Conservation (phyloP, 495 filamentous ascomycete species). For the Tuber calosporum region DNA sequence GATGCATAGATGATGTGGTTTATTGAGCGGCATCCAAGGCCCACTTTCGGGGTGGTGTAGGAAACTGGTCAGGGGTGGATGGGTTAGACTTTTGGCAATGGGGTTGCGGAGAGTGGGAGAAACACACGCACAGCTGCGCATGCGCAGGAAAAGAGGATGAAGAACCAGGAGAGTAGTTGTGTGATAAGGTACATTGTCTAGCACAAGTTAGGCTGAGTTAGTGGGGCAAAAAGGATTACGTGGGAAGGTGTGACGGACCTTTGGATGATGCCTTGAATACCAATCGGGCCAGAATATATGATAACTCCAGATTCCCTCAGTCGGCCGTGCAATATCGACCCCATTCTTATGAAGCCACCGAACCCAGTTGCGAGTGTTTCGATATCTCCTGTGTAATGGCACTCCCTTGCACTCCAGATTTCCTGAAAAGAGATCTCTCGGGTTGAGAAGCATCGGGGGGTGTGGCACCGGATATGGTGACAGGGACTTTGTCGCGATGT, state of each 20-base stretch:
- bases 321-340: constrained; percentile 26
- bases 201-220: background rate
- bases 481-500: constrained; percentile 16
- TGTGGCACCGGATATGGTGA: constrained; percentile 12
- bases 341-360: constrained; percentile 37
- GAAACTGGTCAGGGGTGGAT: constrained; percentile 15
- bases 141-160: constrained; percentile 36
- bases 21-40: constrained; percentile 35
- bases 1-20: constrained; percentile 39
- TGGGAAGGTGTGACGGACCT: constrained; percentile 8
- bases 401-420: constrained; percentile 24
- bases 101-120: background rate
- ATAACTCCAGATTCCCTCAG: constrained; percentile 23
- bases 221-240: no score
- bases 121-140: constrained; percentile 33
- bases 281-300: constrained; percentile 37
- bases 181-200: constrained; percentile 20
- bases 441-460: constrained; percentile 20
- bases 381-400: constrained; percentile 32
- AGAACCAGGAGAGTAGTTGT: constrained; percentile 37
- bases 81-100: background rate
- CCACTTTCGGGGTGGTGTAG: constrained; percentile 39
- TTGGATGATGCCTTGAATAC: constrained; percentile 17
- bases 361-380: constrained; percentile 33
- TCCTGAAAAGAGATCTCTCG: constrained; percentile 14